Percentiles rank a stretch among this genome's conserved stretches.
Evolutionary conservation across 2,329 filamentous ascomycete species (phyloP).

Genomic region (Escovopsis sp.): DNA sequence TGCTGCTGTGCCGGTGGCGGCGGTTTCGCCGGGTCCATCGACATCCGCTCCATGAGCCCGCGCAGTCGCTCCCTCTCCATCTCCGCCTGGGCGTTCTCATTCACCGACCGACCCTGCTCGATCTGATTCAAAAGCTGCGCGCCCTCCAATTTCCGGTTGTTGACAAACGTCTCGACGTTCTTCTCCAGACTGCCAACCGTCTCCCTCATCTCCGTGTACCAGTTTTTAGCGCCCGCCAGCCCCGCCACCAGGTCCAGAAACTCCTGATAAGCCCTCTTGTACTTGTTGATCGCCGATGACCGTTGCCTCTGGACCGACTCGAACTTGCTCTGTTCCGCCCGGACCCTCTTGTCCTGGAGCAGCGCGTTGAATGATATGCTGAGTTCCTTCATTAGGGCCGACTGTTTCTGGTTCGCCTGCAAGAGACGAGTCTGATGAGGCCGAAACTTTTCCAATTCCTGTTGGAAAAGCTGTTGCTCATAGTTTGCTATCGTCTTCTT

Average conservation of each 20-base stretch:
- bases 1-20: slow-evolving; percentile 10
- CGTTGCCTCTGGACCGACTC: slow-evolving; percentile 75
- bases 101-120: slow-evolving; percentile 58
- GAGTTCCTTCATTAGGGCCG: slow-evolving; percentile 85
- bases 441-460: slow-evolving; percentile 93
- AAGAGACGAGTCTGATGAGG: slow-evolving; percentile 82
- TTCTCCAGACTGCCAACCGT: slow-evolving; percentile 84
- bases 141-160: slow-evolving; percentile 82
- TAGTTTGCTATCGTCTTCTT: slow-evolving; percentile 92
- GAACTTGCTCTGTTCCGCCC: slow-evolving; percentile 89
- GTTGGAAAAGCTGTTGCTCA: slow-evolving; percentile 82
- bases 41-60: slow-evolving; percentile 90
- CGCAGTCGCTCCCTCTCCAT: slow-evolving; percentile 76
- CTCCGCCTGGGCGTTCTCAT: slow-evolving; percentile 49
- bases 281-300: slow-evolving; percentile 66
- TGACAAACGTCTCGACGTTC: slow-evolving; percentile 95
- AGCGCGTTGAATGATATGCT: slow-evolving; percentile 76
- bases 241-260: slow-evolving; percentile 83
- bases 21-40: slow-evolving; percentile 52
- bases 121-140: slow-evolving; percentile 81
- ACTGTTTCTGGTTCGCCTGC: slow-evolving; percentile 91
- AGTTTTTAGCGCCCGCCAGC: slow-evolving; percentile 73
- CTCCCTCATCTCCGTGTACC: slow-evolving; percentile 92
- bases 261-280: slow-evolving; percentile 82
- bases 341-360: slow-evolving; percentile 84